Percentiles rank a stretch among this genome's conserved stretches.
These are phyloP conservation scores for Simmondsia chinensis DNA, from an alignment of 148 eudicot genomes.

Conservation along the genomic window DNA sequence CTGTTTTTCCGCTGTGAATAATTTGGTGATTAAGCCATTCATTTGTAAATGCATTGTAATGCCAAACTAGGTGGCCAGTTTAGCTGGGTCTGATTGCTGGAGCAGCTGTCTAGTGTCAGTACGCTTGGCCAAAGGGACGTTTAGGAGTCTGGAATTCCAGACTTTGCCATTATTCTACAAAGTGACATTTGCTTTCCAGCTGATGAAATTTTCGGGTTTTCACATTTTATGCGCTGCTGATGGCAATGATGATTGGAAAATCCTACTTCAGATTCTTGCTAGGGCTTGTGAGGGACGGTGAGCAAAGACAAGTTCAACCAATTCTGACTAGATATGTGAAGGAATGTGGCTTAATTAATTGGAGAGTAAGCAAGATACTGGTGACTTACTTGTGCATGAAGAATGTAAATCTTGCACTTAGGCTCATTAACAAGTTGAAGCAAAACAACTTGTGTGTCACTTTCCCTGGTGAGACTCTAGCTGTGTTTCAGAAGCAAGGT, in stretches of 20 bases:
- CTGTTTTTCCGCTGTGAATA: no score
- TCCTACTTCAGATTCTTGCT: slow-evolving; percentile 32
- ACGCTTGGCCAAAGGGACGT: no score
- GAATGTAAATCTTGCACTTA: slow-evolving; percentile 46
- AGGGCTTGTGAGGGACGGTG: slow-evolving; percentile 30
- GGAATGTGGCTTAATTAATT: slow-evolving; percentile 37
- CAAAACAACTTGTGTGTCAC: slow-evolving; percentile 19
- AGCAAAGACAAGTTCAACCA: slow-evolving; percentile 25
- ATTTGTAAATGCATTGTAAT: no score
- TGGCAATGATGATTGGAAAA: slow-evolving; percentile 21
- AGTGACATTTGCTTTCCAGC: no score
- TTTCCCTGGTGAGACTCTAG: slow-evolving; percentile 34
- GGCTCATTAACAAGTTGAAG: slow-evolving; percentile 31
- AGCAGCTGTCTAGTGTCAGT: no score
- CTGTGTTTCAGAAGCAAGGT: slow-evolving; percentile 40
- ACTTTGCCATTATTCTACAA: no score
- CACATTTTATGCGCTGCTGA: no score
- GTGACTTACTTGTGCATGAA: slow-evolving; percentile 46
- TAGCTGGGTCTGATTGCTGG: no score
- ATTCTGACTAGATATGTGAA: slow-evolving; percentile 44
- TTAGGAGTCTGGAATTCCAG: no score
- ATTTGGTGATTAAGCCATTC: no score
- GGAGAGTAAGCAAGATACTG: slow-evolving; percentile 32
- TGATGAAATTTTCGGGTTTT: no score
- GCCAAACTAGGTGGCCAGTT: no score